Evolutionary conservation across 495 filamentous ascomycete species (phyloP).

Genomic region (Podospora appendiculata): DNA sequence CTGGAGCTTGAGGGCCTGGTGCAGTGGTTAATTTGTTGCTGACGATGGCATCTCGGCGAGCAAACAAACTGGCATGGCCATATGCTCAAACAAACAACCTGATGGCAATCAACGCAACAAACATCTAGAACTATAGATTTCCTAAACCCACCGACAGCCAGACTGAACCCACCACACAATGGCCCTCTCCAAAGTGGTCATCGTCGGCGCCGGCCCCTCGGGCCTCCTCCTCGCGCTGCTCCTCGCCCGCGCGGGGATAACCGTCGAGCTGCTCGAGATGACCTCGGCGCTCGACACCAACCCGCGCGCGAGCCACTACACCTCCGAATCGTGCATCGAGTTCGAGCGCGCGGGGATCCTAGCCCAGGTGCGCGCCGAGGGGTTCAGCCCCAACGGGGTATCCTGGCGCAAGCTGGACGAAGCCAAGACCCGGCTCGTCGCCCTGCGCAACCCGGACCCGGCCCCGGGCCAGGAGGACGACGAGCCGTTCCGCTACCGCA

Average conservation of each 20-base stretch:
- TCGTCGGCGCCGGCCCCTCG: conserved; percentile 51
- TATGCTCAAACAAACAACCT: neutral
- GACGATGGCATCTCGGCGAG: neutral
- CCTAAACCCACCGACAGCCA: no score
- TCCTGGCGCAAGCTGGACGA: conserved; percentile 42
- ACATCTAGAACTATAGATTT: no score
- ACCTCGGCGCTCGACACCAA: conserved; percentile 42
- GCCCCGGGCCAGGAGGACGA: neutral
- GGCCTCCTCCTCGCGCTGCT: conserved; percentile 49
- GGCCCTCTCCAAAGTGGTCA: conserved; percentile 30
- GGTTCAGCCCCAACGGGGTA: conserved; percentile 34
- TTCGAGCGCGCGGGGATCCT: conserved; percentile 44
- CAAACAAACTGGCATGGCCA: neutral
- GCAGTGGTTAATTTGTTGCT: neutral
- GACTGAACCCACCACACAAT: neutral
- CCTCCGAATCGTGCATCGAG: conserved; percentile 30
- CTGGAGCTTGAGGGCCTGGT: neutral
- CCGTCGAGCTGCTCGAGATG: conserved; percentile 45
- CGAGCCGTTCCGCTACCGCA: conserved; percentile 31
- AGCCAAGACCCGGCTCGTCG: conserved; percentile 23
- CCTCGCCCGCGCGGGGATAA: conserved; percentile 45
- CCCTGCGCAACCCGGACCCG: conserved; percentile 3
- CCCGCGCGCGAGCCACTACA: conserved; percentile 50
- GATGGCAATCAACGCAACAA: neutral
- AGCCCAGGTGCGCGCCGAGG: conserved; percentile 32